Percentiles rank a stretch among this genome's conserved stretches.
Evolutionary conservation across 371 early-diverging fungal genomes (phyloP).

Genomic region (Mucor lusitanicus): DNA sequence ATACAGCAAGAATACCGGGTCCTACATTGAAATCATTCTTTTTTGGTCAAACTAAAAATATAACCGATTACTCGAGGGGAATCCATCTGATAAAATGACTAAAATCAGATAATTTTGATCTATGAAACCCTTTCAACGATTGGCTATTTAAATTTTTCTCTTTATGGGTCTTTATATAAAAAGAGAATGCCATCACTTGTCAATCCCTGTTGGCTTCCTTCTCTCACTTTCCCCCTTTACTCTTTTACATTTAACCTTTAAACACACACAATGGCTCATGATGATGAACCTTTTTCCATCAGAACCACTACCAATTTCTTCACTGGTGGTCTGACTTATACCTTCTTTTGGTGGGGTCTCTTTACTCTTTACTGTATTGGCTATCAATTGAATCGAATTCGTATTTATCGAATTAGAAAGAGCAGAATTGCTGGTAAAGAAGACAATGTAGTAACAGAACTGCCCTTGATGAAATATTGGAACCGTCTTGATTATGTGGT

Average conservation of each 20-base stretch:
- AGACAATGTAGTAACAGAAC: constrained; percentile 5
- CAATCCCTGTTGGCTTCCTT: background rate
- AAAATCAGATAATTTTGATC: constrained; percentile 5
- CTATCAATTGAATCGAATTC: constrained; percentile 30
- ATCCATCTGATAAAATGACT: constrained; percentile 10
- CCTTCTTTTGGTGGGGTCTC: constrained; percentile 42
- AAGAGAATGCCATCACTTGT: background rate
- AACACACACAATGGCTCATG: constrained; percentile 6
- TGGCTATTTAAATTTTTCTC: background rate
- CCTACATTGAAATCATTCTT: constrained; percentile 1
- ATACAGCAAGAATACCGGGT: background rate
- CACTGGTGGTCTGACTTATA: constrained; percentile 30
- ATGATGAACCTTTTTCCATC: background rate
- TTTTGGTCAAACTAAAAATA: background rate
- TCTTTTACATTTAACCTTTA: background rate
- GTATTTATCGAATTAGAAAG: constrained; percentile 28
- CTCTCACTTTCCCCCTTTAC: background rate
- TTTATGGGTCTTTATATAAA: constrained; percentile 4
- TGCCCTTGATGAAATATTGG: constrained; percentile 12
- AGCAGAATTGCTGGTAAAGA: constrained; percentile 20
- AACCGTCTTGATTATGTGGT: constrained; percentile 23
- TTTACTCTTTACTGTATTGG: constrained; percentile 41
- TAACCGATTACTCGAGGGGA: background rate
- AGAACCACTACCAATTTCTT: constrained; percentile 19
- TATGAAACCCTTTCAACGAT: constrained; percentile 1